phyloP scores from a whole-genome alignment of 176 grass and related monocot species.

The Zizania latifolia region DNA sequence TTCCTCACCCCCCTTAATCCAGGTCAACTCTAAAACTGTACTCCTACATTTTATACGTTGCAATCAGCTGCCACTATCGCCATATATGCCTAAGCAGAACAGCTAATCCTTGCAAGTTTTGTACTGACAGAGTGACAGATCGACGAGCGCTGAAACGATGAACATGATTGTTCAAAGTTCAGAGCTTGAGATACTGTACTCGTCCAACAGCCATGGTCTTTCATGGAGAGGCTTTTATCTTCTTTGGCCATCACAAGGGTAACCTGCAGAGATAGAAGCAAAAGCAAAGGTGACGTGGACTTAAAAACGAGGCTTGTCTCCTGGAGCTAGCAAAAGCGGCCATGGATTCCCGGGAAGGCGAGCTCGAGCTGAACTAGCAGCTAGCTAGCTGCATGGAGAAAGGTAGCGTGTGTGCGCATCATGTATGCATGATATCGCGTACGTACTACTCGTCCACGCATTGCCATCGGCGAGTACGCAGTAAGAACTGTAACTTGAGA shows the following conservation, averaged over 20 bases:
- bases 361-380: background rate
- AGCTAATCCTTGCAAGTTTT: background rate
- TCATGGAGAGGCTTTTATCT: background rate
- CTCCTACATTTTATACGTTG: too few species aligned
- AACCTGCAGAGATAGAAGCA: background rate
- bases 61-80: too few species aligned
- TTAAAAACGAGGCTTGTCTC: conserved; percentile 23
- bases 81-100: background rate
- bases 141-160: background rate
- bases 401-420: background rate
- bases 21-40: conserved; percentile 22
- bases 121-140: background rate
- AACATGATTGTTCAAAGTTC: background rate
- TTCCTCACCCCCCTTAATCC: background rate
- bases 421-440: conserved; percentile 6
- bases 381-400: conserved; percentile 34
- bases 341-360: background rate
- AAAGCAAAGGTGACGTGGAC: conserved; percentile 42
- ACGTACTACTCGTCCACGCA: background rate
- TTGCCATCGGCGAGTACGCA: background rate
- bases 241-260: conserved; percentile 18
- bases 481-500: conserved; percentile 12
- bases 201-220: background rate
- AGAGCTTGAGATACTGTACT: background rate
- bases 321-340: conserved; percentile 6